These are phyloP conservation scores for Sarcodon sp. DNA, from an alignment of 768 basidiomycete genomes.

Conservation along the genomic window DNA sequence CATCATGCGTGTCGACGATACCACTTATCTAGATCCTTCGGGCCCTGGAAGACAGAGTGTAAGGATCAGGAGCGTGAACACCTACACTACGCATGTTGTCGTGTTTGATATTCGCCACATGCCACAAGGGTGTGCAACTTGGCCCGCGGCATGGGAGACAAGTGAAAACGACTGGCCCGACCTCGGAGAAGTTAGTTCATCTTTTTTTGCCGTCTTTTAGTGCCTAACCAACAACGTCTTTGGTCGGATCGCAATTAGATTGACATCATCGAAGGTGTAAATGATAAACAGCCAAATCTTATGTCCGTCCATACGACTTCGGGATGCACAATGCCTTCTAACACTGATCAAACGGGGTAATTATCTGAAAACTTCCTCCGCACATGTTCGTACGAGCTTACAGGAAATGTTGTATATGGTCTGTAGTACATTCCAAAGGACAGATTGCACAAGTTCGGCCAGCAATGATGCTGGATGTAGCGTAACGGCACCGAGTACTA, in stretches of 20 bases:
- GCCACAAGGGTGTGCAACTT: constrained; percentile 36
- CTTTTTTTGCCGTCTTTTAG: too few species aligned
- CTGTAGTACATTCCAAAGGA: constrained; percentile 14
- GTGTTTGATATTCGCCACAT: constrained; percentile 49
- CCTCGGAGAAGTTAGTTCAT: constrained; percentile 16
- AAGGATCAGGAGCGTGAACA: constrained; percentile 37
- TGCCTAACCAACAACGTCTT: too few species aligned
- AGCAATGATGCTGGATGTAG: constrained; percentile 46
- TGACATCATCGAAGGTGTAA: constrained; percentile 45
- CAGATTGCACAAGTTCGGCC: constrained; percentile 35
- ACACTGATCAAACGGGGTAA: constrained; percentile 22
- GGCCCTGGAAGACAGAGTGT: constrained; percentile 50
- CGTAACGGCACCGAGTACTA: constrained; percentile 15
- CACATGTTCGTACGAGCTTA: too few species aligned
- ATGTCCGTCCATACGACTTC: constrained; percentile 44
- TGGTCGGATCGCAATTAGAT: too few species aligned
- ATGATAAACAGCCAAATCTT: constrained; percentile 36
- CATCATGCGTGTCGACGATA: constrained; percentile 42
- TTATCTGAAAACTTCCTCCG: too few species aligned
- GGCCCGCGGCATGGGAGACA: constrained; percentile 50
- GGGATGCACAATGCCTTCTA: constrained; percentile 42
- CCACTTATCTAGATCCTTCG: constrained; percentile 27
- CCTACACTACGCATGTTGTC: constrained; percentile 38
- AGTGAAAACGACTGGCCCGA: constrained; percentile 35
- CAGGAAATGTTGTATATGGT: too few species aligned